Evolutionary conservation across 805 yeast genomes (phyloP), one percentile per base, ranked within the genome.

Genomic region (Kuraishia molischiana): DNA sequence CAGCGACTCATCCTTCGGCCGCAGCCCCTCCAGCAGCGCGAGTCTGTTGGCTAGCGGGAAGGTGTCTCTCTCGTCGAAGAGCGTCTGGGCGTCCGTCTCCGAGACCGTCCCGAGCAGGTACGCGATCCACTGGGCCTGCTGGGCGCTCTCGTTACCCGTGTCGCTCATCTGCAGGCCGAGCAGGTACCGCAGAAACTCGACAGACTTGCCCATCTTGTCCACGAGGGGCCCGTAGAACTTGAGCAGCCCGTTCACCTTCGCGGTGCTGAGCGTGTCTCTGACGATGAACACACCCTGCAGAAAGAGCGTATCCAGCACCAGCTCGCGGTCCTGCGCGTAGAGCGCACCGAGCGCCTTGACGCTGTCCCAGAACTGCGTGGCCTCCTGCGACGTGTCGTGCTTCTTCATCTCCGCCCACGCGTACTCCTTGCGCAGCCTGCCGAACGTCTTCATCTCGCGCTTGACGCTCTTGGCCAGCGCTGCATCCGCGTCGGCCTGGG

Each of bases 401-500:
- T 34, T 54, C 43, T 66, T 69, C 41, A 59, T 56, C 10, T 59
- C 40, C 28, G 47, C 56, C 31, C 53, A 55, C 21, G 73, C 49
- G 41, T 74, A 63, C 19, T 59, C 56, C 43, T 72, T 67, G 26
- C 83, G 53, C 9, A 73, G 54, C 37, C 72, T 64, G 48, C 77
- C 68, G 56, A 70, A 73, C 3, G 49, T 52, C 42, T 74, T 69
- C 36, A 77, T 52, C 30, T 58, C 48, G 3, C 49, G 58, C 31
- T 59, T 62, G n/a, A 66, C 35, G 4, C 42, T 42, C 9, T 35
- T 42, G 14, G 26, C 35, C 17, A 35, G n/a, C 15, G 44, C 50
- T 29, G 39, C 45, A 8, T 47, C 50, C 6, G 19, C n/a, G 14
- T 42, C 52, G 19, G 45, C 48, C 2, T 38, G 49, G 1, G 43